Evolutionary conservation across 768 basidiomycete genomes (phyloP).

Genomic region (Tulasnella sp.): DNA sequence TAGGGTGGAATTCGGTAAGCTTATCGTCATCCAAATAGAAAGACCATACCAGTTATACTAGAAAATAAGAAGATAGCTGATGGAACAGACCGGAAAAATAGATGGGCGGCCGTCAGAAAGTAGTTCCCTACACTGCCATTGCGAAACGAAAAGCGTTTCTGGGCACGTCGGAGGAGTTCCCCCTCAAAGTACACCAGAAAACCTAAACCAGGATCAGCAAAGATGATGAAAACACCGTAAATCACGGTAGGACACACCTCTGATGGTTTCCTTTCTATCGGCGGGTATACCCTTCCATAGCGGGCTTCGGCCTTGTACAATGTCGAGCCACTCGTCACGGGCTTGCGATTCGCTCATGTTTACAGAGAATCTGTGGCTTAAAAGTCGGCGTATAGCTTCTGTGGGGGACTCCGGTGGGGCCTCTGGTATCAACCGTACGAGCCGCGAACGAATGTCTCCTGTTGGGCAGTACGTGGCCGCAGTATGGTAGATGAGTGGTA

Average conservation of each 20-base stretch:
- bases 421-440: constrained; percentile 74
- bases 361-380: constrained; percentile 68
- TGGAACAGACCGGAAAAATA: constrained; percentile 83
- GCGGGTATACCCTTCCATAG: constrained; percentile 80
- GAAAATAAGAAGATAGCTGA: constrained; percentile 91
- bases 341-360: constrained; percentile 58
- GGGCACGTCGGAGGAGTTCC: constrained; percentile 74
- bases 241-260: constrained; percentile 44
- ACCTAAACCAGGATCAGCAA: constrained; percentile 35
- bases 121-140: constrained; percentile 91
- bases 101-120: constrained; percentile 77
- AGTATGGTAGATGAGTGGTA: too few relatives aligned
- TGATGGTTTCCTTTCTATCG: constrained; percentile 82
- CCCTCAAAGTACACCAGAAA: constrained; percentile 89
- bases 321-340: constrained; percentile 81
- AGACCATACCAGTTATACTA: constrained; percentile 58
- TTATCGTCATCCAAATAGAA: not conserved
- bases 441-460: constrained; percentile 83
- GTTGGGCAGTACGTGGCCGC: constrained; percentile 1
- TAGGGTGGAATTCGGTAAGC: not conserved
- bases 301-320: constrained; percentile 72
- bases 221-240: too few relatives aligned
- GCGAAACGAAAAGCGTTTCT: constrained; percentile 87
- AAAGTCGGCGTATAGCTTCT: constrained; percentile 59
- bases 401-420: constrained; percentile 47